Conservation (phyloP, 2,329 filamentous ascomycete genomes). For the Onygena corvina region DNA sequence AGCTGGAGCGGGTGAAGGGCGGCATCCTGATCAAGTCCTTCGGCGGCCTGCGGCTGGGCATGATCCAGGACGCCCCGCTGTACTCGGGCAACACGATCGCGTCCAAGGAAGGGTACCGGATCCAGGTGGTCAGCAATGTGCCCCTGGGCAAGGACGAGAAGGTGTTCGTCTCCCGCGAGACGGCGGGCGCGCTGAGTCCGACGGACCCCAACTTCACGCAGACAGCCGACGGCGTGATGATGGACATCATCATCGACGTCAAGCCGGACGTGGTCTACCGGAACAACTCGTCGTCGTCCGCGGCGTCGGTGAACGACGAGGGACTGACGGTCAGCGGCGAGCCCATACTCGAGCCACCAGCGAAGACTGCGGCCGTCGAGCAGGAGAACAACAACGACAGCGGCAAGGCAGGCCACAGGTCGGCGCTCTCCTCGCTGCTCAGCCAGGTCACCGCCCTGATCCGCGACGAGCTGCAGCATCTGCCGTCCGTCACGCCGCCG, state of each 20-base stretch:
- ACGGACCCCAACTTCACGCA: constrained; percentile 75
- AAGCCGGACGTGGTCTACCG: background rate
- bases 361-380: constrained; percentile 17
- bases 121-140: constrained; percentile 70
- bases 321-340: constrained; percentile 17
- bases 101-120: constrained; percentile 34
- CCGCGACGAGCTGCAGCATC: constrained; percentile 30
- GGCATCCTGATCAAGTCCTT: constrained; percentile 51
- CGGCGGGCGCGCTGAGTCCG: constrained; percentile 51
- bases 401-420: constrained; percentile 31
- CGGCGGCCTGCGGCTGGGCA: constrained; percentile 44
- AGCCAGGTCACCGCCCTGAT: constrained; percentile 42
- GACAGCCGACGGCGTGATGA: constrained; percentile 56
- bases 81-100: constrained; percentile 15
- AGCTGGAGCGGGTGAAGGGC: constrained; percentile 46
- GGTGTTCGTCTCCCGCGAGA: constrained; percentile 66
- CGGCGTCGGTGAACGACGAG: constrained; percentile 18
- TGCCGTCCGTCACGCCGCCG: constrained; percentile 22
- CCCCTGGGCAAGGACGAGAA: constrained; percentile 78
- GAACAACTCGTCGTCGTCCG: constrained; percentile 20
- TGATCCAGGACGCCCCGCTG: constrained; percentile 37
- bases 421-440: constrained; percentile 37
- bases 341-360: constrained; percentile 19
- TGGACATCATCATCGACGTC: constrained; percentile 61
- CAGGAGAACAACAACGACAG: constrained; percentile 17